Percentiles rank a stretch among this genome's conserved stretches.
These are phyloP conservation scores for Yamadazyma sp. DNA, from an alignment of 805 yeast genomes.

Conservation along the genomic window DNA sequence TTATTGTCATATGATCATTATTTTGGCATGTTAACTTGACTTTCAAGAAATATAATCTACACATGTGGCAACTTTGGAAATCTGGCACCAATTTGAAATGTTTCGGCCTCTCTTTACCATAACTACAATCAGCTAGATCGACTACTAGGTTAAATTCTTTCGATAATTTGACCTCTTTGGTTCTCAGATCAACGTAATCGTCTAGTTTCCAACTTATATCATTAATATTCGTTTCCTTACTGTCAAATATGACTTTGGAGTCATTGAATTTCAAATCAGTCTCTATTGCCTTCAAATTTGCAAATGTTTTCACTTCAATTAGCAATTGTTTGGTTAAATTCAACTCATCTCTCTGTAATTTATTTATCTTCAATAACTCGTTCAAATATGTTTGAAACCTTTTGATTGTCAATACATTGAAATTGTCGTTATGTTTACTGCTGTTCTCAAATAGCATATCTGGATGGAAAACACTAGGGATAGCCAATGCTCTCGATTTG, in stretches of 20 bases:
- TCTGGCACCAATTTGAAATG: slow-evolving; percentile 37
- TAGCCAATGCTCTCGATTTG: slow-evolving; percentile 28
- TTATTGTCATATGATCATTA: slow-evolving; percentile 21
- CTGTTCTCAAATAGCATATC: slow-evolving; percentile 35
- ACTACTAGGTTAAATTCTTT: slow-evolving; percentile 12
- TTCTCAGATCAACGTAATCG: not conserved
- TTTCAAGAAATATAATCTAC: slow-evolving; percentile 32
- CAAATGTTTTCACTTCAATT: slow-evolving; percentile 29
- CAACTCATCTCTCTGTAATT: slow-evolving; percentile 21
- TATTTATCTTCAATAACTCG: slow-evolving; percentile 23
- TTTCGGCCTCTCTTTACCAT: slow-evolving; percentile 10
- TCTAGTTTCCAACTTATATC: slow-evolving; percentile 7
- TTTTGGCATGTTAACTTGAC: slow-evolving; percentile 21
- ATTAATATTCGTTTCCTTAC: slow-evolving; percentile 1
- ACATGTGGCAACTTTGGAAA: slow-evolving; percentile 34
- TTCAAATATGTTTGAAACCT: slow-evolving; percentile 30
- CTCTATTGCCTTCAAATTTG: slow-evolving; percentile 27
- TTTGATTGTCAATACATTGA: slow-evolving; percentile 28
- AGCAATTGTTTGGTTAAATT: slow-evolving; percentile 25
- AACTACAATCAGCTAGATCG: slow-evolving; percentile 19
- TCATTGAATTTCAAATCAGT: slow-evolving; percentile 23
- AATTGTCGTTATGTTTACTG: slow-evolving; percentile 24
- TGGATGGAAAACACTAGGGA: slow-evolving; percentile 33
- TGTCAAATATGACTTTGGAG: slow-evolving; percentile 4
- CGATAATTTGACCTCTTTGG: slow-evolving; percentile 2